phyloP scores from a whole-genome alignment of 2,329 filamentous ascomycete genomes.

The Trichoderma afroharzianum region DNA sequence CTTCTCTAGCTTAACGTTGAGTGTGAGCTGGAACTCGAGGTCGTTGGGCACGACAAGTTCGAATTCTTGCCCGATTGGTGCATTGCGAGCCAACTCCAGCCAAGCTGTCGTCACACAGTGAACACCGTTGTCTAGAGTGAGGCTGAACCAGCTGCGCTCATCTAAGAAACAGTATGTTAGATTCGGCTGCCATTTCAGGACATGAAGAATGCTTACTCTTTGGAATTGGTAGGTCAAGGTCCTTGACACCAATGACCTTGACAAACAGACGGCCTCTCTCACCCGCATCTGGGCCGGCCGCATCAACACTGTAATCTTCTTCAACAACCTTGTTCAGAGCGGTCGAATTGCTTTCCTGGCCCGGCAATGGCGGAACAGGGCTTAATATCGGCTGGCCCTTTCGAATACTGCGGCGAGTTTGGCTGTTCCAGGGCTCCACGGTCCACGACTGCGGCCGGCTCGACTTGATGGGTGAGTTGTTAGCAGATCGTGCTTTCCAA shows the following conservation, averaged over 20 bases:
- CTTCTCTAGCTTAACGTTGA: slow-evolving; percentile 91
- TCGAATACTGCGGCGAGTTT: slow-evolving; percentile 61
- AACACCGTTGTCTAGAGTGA: slow-evolving; percentile 96
- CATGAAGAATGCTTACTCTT: slow-evolving; percentile 60
- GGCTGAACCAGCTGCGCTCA: slow-evolving; percentile 88
- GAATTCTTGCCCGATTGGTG: slow-evolving; percentile 96
- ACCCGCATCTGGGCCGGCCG: slow-evolving; percentile 67
- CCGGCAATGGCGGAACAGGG: slow-evolving; percentile 76
- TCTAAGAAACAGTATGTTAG: slow-evolving; percentile 49
- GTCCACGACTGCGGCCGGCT: slow-evolving; percentile 88
- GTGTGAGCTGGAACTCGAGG: slow-evolving; percentile 95
- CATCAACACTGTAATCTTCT: slow-evolving; percentile 57
- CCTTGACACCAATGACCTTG: slow-evolving; percentile 97
- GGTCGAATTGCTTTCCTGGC: slow-evolving; percentile 76
- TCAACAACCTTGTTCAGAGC: slow-evolving; percentile 65
- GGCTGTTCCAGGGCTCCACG: slow-evolving; percentile 93
- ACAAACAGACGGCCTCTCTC: slow-evolving; percentile 92
- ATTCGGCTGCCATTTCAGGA: not conserved
- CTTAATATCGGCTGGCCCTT: slow-evolving; percentile 52
- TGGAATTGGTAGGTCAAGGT: slow-evolving; percentile 85
- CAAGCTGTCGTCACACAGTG: slow-evolving; percentile 97
- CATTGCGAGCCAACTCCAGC: slow-evolving; percentile 86
- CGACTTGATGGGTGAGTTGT: slow-evolving; percentile 69
- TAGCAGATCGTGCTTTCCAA: slow-evolving; percentile 56
- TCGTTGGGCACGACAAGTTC: slow-evolving; percentile 96